A percentile compares a stretch with the other conserved stretches of the same genome.
These are phyloP conservation scores for Leccinum uliginosum DNA, from an alignment of 768 basidiomycete species.

Conservation along the genomic window DNA sequence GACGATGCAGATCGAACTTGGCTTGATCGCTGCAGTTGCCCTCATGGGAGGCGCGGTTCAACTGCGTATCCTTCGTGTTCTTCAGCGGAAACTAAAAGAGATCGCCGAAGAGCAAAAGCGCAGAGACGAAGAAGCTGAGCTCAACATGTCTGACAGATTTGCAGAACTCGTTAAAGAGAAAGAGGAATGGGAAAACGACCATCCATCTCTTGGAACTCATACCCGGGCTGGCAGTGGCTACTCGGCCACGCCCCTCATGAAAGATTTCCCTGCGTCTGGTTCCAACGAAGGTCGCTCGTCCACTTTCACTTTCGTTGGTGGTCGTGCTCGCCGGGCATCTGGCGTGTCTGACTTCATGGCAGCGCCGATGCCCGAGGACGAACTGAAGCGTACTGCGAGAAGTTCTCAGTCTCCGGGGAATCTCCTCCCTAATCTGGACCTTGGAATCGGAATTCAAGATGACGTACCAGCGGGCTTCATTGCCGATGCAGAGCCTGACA, in stretches of 20 bases:
- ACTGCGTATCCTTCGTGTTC: conserved; percentile 75
- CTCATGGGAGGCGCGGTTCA: conserved; percentile 90
- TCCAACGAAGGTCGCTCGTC: conserved; percentile 40
- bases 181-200: conserved; percentile 83
- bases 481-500: conserved; percentile 36
- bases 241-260: conserved; percentile 64
- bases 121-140: conserved; percentile 72
- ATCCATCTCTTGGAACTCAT: conserved; percentile 61
- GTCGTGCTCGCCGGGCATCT: conserved; percentile 59
- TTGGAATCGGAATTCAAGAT: conserved; percentile 69
- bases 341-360: conserved; percentile 72
- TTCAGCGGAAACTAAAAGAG: conserved; percentile 76
- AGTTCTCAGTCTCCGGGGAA: conserved; percentile 46
- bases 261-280: conserved; percentile 52
- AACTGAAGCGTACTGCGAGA: conserved; percentile 47
- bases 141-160: conserved; percentile 67
- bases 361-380: conserved; percentile 59
- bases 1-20: conserved; percentile 91
- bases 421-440: conserved; percentile 65
- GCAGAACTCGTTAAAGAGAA: conserved; percentile 62
- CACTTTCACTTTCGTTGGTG: conserved; percentile 46
- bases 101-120: conserved; percentile 70
- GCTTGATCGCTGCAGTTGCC: conserved; percentile 77
- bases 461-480: conserved; percentile 74
- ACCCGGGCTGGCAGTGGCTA: conserved; percentile 59